A percentile compares a stretch with the other conserved stretches of the same genome.
Conservation (phyloP, 2,329 filamentous ascomycete genomes). For the Leptosphaerulina australis region DNA sequence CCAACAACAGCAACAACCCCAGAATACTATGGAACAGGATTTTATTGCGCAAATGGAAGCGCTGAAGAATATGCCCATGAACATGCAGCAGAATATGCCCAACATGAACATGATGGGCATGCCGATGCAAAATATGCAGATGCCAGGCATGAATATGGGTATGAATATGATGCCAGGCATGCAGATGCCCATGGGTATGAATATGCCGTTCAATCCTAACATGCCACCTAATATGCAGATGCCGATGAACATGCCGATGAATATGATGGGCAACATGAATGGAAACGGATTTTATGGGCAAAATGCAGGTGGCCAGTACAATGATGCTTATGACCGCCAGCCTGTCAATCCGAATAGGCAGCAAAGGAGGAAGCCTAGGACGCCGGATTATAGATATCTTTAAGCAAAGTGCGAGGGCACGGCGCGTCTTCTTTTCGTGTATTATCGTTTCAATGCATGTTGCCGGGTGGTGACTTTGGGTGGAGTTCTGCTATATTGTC, state of each 20-base stretch:
- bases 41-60: slow-evolving; percentile 56
- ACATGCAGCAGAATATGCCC: slow-evolving; percentile 45
- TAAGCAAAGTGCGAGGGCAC: neutral
- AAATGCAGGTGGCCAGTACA: slow-evolving; percentile 36
- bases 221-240: slow-evolving; percentile 46
- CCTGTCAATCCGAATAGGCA: slow-evolving; percentile 94
- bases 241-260: slow-evolving; percentile 37
- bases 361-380: slow-evolving; percentile 76
- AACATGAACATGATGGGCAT: slow-evolving; percentile 45
- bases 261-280: slow-evolving; percentile 19
- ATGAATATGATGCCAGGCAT: slow-evolving; percentile 43
- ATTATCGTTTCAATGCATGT: neutral
- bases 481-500: neutral
- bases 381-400: slow-evolving; percentile 71
- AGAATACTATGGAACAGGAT: slow-evolving; percentile 41
- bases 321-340: slow-evolving; percentile 90
- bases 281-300: neutral
- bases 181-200: slow-evolving; percentile 52
- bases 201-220: slow-evolving; percentile 7
- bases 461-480: neutral
- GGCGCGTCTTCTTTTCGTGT: neutral
- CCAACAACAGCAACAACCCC: slow-evolving; percentile 45
- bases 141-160: slow-evolving; percentile 32
- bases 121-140: neutral
- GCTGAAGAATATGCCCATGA: slow-evolving; percentile 51